Base-by-base conservation (phyloP, 1,284 basidiomycete species). In the Athelia psychrophila region DNA sequence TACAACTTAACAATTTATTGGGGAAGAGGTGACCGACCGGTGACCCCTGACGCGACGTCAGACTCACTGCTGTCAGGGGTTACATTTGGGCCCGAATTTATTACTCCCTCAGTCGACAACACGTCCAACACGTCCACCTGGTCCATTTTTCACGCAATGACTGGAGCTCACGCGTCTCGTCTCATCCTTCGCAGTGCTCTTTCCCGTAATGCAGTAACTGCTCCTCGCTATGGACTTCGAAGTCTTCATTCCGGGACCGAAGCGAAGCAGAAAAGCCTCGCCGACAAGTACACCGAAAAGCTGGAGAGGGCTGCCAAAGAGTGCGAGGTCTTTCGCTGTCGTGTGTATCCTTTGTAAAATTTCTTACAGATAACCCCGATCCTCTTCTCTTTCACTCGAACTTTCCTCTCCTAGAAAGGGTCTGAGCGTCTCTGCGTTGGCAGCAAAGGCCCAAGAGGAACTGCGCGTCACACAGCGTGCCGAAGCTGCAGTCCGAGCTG, bases 271-370 rank as follows among this genome's bases (percentile, higher is more conserved):
- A 18, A n/a, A 18, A 42, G 20, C n/a, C 20, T 42, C 38, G 60
- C 63, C 50, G 53, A 64, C 33, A 79, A 74, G 56, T 82, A 83
- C 51, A 69, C 73, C 16, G 72, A 76, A 46, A 81, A 77, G 56
- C 64, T 82, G 23, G 65, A 67, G 47, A 65, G 67, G 46, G 68
- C 66, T 45, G 76, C 78, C 12, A 60, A 71, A 57, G 71, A 75
- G 80, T 80, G 64, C 68, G 77, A 61, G 55, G 42, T 53, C 23
- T 52, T 49, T n/a, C n/a, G 9, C 32, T 47, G 38, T 25, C 30
- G 24, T 47, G 9, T 35, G 18, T 22, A 32, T 51, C 5, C 25
- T 9, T 18, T 25, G 44, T 52, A 36, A 51, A 38, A 19, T 35
- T 51, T 59, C 58, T 64, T 44, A 60, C 56, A 56, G 50, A 20